These are phyloP conservation scores for Cetraspora pellucida DNA, from an alignment of 192 early-diverging fungal species.

Conservation along the genomic window DNA sequence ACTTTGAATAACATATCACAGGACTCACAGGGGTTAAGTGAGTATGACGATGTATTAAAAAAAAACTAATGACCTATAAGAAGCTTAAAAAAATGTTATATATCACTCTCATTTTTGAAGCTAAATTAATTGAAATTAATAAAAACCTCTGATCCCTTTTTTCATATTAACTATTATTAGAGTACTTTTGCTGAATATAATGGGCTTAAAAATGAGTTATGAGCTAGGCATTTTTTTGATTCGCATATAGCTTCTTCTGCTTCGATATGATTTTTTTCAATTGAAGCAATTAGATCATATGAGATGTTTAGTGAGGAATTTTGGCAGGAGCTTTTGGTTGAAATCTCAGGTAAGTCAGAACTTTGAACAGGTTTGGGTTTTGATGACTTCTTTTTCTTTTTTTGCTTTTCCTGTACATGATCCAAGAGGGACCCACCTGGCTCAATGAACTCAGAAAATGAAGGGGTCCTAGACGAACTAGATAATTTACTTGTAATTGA, in stretches of 20 bases:
- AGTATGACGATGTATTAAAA: too few relatives aligned
- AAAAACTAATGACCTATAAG: too few relatives aligned
- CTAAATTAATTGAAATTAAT: too few relatives aligned
- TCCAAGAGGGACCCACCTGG: background rate
- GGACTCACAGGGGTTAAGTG: background rate
- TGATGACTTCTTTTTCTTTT: constrained; percentile 1
- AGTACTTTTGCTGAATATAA: background rate
- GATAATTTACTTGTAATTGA: background rate
- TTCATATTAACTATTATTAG: background rate
- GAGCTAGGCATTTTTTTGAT: background rate
- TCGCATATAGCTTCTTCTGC: background rate
- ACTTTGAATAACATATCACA: background rate
- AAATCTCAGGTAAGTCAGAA: constrained; percentile 11
- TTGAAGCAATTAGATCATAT: constrained; percentile 9
- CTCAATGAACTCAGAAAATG: background rate
- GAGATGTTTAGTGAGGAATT: background rate
- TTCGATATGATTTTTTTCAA: constrained; percentile 1
- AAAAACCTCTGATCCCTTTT: background rate
- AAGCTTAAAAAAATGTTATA: background rate
- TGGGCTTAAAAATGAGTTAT: background rate
- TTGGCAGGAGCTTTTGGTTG: background rate
- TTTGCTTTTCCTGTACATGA: background rate
- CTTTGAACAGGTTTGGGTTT: background rate
- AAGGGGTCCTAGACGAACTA: background rate
- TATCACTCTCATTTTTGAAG: too few relatives aligned